Base-by-base conservation (phyloP, 805 yeast genomes). In the Barnettozyma wickerhamii region DNA sequence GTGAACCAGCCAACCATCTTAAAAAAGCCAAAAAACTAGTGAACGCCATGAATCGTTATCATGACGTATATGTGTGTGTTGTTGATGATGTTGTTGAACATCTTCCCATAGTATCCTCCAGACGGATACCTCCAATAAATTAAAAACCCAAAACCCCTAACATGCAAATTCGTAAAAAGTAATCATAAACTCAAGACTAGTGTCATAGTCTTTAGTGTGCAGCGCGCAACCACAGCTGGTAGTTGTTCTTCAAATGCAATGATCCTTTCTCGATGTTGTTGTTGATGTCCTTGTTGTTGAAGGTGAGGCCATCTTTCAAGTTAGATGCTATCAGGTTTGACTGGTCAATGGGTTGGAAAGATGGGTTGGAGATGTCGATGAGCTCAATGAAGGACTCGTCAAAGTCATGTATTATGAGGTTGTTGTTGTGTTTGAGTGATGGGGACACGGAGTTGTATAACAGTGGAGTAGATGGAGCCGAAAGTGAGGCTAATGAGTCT, bases 331-430 rank as follows among this genome's bases (percentile, higher is more conserved):
- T 42, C 28, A 45, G 14, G 40, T 34, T 37, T 19, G 40, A 32
- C 6, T 28, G 19, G 21, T 36, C 37, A 18, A 33, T 15, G 12
- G 37, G 40, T 15, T 41, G 40, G 19, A 35, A 41, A 4, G 35
- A 18, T 6, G 35, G n/a, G 41, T 39, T 40, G 9, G 40, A 32
- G 13, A 53, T 37, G 29, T 53, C 56, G 12, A 23, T 23, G 12
- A 53, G 42, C n/a, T 45, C 56, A 21, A 53, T 50, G 33, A 53
- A 40, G 30, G 51, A 48, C 19, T 53, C 58, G n/a, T 53, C 56
- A 26, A 40, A 38, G 14, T 41, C 43, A 9, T 40, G 42, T 21
- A 36, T 37, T 17, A 43, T 38, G 19, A 48, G 33, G 13, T 40
- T 48, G 17, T 44, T 34, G 20, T 51, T 45, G 35, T 42, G 39